These are phyloP conservation scores for Onygena corvina DNA, from an alignment of 2,329 filamentous ascomycete genomes.

Conservation along the genomic window DNA sequence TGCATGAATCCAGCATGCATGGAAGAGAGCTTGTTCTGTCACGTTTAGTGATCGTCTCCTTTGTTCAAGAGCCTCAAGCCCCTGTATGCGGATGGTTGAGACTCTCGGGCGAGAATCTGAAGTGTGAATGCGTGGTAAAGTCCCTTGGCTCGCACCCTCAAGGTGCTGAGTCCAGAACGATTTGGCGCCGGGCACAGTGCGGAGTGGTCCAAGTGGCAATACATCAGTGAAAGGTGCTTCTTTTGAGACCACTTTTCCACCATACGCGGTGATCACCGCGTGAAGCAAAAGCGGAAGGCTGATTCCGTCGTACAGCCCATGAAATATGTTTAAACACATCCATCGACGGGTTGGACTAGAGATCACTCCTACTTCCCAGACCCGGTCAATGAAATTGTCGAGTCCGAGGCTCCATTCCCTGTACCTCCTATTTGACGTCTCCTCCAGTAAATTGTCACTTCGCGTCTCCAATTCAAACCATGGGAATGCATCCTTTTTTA, in stretches of 20 bases:
- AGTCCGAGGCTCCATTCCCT: slow-evolving; percentile 46
- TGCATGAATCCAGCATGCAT: slow-evolving; percentile 59
- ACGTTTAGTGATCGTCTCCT: slow-evolving; percentile 52
- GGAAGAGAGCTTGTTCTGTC: slow-evolving; percentile 65
- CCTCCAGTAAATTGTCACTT: slow-evolving; percentile 23
- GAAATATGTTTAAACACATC: slow-evolving; percentile 62
- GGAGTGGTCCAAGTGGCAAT: slow-evolving; percentile 57
- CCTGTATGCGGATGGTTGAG: slow-evolving; percentile 19
- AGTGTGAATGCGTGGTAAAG: slow-evolving; percentile 20
- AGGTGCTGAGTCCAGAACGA: slow-evolving; percentile 59
- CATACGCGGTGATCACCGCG: slow-evolving; percentile 45
- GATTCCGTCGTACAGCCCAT: slow-evolving; percentile 75
- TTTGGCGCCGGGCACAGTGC: slow-evolving; percentile 35
- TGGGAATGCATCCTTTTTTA: slow-evolving; percentile 34
- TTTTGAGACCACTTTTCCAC: slow-evolving; percentile 18
- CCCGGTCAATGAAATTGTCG: slow-evolving; percentile 25
- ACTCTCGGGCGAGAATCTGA: slow-evolving; percentile 14
- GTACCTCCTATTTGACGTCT: slow-evolving; percentile 28
- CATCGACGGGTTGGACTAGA: slow-evolving; percentile 22
- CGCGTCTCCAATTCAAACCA: slow-evolving; percentile 35
- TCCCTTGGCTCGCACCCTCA: slow-evolving; percentile 21
- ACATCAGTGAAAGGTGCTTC: slow-evolving; percentile 53
- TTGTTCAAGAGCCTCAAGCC: slow-evolving; percentile 38
- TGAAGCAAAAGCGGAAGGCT: slow-evolving; percentile 59
- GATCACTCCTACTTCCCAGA: slow-evolving; percentile 27